These are phyloP conservation scores for Pseudogymnoascus sp. DNA, from an alignment of 2,329 filamentous ascomycete species.

Conservation along the genomic window DNA sequence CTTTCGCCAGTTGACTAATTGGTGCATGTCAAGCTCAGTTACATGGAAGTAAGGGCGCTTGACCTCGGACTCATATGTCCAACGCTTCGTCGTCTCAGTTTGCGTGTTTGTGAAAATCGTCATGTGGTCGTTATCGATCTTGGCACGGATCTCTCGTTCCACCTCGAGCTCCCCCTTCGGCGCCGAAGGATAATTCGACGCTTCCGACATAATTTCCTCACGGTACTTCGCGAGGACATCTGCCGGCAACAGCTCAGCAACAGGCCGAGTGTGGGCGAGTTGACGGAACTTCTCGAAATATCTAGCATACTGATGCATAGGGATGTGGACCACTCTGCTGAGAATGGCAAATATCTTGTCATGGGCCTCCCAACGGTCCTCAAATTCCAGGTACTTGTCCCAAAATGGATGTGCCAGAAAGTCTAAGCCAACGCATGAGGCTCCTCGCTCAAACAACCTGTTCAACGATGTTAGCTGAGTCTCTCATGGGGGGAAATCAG, in stretches of 20 bases:
- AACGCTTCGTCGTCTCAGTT: conserved; percentile 81
- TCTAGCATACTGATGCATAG: conserved; percentile 89
- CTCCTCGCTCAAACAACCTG: conserved; percentile 89
- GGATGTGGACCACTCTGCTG: conserved; percentile 74
- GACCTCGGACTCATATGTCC: conserved; percentile 90
- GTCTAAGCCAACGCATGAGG: conserved; percentile 77
- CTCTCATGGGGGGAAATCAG: conserved; percentile 13
- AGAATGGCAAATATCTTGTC: conserved; percentile 82
- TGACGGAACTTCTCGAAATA: conserved; percentile 89
- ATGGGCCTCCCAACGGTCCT: conserved; percentile 77
- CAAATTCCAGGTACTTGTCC: conserved; percentile 98
- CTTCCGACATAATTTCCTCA: conserved; percentile 62
- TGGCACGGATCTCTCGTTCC: conserved; percentile 71
- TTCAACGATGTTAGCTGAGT: conserved; percentile 9
- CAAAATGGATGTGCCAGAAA: conserved; percentile 94
- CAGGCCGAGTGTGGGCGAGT: conserved; percentile 62
- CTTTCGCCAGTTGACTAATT: conserved; percentile 86
- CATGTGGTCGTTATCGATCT: conserved; percentile 73
- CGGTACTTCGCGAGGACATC: conserved; percentile 62
- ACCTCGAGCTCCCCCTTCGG: conserved; percentile 66
- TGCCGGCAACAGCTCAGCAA: conserved; percentile 62
- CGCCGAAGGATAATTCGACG: conserved; percentile 40
- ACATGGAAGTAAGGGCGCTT: conserved; percentile 97
- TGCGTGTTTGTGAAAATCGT: conserved; percentile 76
- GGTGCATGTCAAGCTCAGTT: conserved; percentile 77